Conservation (phyloP, 108 stramenopile species). For the Cyclotella atomus region DNA sequence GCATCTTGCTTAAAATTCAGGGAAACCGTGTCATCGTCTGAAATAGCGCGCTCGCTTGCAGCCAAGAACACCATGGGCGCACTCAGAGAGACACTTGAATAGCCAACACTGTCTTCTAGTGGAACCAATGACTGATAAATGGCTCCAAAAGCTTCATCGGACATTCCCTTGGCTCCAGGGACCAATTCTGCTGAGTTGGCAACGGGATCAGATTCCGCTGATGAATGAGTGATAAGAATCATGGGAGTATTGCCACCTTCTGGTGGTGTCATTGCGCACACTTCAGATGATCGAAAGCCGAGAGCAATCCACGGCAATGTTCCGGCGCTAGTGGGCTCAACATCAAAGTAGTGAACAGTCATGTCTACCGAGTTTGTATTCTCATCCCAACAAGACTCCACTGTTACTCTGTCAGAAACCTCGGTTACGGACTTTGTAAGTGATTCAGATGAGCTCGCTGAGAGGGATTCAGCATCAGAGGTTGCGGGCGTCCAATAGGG, state of each 20-base stretch:
- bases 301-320: constrained; percentile 51
- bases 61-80: constrained; percentile 20
- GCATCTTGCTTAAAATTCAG: constrained; percentile 27
- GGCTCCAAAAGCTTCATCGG: constrained; percentile 8
- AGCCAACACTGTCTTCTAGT: constrained; percentile 27
- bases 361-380: constrained; percentile 35
- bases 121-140: constrained; percentile 37
- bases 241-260: constrained; percentile 41
- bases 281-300: constrained; percentile 32
- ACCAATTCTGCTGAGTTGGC: constrained; percentile 25
- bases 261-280: constrained; percentile 51
- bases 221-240: constrained; percentile 29
- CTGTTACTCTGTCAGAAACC: constrained; percentile 38
- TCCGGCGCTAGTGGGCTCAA: constrained; percentile 26
- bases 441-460: neutral
- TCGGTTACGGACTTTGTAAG: constrained; percentile 18
- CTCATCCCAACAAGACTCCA: constrained; percentile 56
- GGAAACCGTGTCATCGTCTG: constrained; percentile 19
- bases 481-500: constrained; percentile 42
- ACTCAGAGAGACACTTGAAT: constrained; percentile 18
- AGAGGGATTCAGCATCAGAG: constrained; percentile 1
- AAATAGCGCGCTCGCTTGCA: neutral
- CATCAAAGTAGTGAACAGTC: constrained; percentile 30
- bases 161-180: constrained; percentile 28
- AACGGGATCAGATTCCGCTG: constrained; percentile 1